phyloP scores from a whole-genome alignment of 1,284 basidiomycete species.

The Cerioporus squamosus region DNA sequence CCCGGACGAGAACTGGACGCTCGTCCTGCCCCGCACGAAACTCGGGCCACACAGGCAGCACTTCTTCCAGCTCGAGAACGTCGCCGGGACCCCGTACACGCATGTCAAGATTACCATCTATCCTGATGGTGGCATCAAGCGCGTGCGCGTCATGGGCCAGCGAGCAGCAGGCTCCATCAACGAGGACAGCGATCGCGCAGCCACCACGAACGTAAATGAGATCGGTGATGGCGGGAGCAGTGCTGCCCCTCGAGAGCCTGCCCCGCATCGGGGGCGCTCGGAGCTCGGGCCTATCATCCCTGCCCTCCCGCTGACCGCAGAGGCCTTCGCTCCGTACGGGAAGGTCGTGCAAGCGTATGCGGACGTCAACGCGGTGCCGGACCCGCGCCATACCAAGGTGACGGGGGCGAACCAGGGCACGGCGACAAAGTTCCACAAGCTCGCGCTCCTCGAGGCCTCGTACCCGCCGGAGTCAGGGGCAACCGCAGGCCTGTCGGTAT shows the following conservation, averaged over 20 bases:
- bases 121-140: slow-evolving; percentile 96
- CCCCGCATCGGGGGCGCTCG: background rate
- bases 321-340: slow-evolving; percentile 84
- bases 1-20: slow-evolving; percentile 66
- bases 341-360: slow-evolving; percentile 85
- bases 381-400: slow-evolving; percentile 61
- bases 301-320: slow-evolving; percentile 79
- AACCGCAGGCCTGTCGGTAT: slow-evolving; percentile 72
- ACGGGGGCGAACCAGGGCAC: slow-evolving; percentile 88
- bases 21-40: slow-evolving; percentile 77
- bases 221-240: slow-evolving; percentile 13
- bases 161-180: slow-evolving; percentile 27
- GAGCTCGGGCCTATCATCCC: slow-evolving; percentile 48
- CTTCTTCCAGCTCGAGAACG: slow-evolving; percentile 81
- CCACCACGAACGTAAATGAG: slow-evolving; percentile 3
- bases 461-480: slow-evolving; percentile 64
- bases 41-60: slow-evolving; percentile 92
- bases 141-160: slow-evolving; percentile 83
- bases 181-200: slow-evolving; percentile 10
- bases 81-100: slow-evolving; percentile 63
- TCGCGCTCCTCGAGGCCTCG: slow-evolving; percentile 66
- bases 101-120: slow-evolving; percentile 91
- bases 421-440: slow-evolving; percentile 89
- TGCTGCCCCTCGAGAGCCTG: background rate
- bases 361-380: slow-evolving; percentile 64